phyloP scores from a whole-genome alignment of 2,329 filamentous ascomycete genomes.

The Dactylellina cionopaga region DNA sequence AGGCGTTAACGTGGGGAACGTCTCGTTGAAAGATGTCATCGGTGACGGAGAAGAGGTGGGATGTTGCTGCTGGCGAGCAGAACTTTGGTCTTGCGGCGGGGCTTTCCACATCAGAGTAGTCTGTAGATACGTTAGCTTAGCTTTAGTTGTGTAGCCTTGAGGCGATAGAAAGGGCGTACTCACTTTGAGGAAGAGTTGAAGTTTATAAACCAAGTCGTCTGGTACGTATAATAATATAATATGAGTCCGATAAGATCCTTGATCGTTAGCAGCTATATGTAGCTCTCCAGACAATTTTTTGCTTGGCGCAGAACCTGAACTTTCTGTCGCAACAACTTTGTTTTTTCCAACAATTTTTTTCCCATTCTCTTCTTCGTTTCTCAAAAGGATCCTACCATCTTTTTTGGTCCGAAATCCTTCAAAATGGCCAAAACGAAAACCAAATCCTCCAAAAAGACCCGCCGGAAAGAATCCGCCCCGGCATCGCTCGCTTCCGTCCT shows the following conservation, averaged over 20 bases:
- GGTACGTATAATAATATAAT: not conserved
- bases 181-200: not conserved
- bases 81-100: conserved; percentile 20
- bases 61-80: not conserved
- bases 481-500: conserved; percentile 46
- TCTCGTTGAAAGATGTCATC: conserved; percentile 37
- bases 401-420: not conserved
- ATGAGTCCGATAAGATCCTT: conserved; percentile 1
- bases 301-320: not conserved
- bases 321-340: conserved; percentile 21
- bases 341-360: conserved; percentile 8
- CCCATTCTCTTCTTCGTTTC: not conserved
- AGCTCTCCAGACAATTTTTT: not conserved
- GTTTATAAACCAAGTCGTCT: not conserved
- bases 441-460: conserved; percentile 49
- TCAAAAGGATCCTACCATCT: not conserved
- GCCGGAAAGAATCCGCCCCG: conserved; percentile 35
- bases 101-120: conserved; percentile 37
- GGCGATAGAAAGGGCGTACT: not conserved
- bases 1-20: conserved; percentile 69
- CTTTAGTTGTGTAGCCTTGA: not conserved
- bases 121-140: not conserved
- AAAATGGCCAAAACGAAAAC: conserved; percentile 51
- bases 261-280: too few relatives aligned
- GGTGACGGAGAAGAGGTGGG: conserved; percentile 7